Conservation (phyloP, 2,329 filamentous ascomycete species). For the Lasiodiplodia sp. region DNA sequence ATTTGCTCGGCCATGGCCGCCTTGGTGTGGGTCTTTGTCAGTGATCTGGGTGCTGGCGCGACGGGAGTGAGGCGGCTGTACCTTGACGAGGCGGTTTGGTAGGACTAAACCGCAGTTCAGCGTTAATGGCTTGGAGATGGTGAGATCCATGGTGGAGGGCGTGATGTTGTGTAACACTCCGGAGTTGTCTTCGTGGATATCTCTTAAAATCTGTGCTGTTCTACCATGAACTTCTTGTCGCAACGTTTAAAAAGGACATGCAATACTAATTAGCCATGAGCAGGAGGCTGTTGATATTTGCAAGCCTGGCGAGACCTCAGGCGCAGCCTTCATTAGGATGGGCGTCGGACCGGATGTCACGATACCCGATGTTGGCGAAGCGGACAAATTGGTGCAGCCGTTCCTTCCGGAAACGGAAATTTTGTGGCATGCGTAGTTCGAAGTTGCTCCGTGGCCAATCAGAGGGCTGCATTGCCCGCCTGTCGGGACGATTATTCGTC, state of each 20-base stretch:
- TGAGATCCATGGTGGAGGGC: slow-evolving; percentile 29
- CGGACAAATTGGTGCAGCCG: neutral
- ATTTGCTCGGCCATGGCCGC: slow-evolving; percentile 3
- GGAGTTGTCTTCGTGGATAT: neutral
- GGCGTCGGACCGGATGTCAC: neutral
- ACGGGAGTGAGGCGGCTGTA: slow-evolving; percentile 46
- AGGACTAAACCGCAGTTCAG: slow-evolving; percentile 42
- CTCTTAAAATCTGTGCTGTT: neutral
- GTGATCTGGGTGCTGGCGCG: neutral
- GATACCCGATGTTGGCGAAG: neutral
- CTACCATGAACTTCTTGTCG: no score
- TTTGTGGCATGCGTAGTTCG: neutral
- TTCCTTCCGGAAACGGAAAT: neutral
- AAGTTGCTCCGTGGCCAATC: neutral
- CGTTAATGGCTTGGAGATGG: slow-evolving; percentile 34
- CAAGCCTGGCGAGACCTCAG: neutral
- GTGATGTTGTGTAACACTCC: no score
- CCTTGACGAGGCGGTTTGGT: slow-evolving; percentile 48
- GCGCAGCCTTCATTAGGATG: neutral
- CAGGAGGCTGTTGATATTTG: neutral
- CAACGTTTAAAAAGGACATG: neutral
- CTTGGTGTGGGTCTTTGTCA: neutral
- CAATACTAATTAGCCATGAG: neutral
- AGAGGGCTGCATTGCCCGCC: neutral
- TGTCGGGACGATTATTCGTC: neutral